Conservation (phyloP, 2,329 filamentous ascomycete species). For the Cytospora chrysosperma region DNA sequence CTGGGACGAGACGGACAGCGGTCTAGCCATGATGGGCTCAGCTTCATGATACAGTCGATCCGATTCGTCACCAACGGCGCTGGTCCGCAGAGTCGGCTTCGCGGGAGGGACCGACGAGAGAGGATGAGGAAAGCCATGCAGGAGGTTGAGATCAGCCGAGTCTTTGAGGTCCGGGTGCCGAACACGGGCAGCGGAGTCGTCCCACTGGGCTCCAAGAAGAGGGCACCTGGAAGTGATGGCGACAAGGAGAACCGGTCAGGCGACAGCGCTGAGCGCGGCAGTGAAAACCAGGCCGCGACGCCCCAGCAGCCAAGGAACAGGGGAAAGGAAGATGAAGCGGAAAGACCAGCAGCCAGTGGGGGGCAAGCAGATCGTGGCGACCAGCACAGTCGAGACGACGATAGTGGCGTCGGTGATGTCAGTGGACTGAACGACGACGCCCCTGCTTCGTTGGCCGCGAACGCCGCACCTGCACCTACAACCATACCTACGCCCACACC, state of each 20-base stretch:
- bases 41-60: conserved; percentile 78
- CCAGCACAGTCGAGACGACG: conserved; percentile 21
- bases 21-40: conserved; percentile 75
- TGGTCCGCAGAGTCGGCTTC: conserved; percentile 53
- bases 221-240: conserved; percentile 18
- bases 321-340: conserved; percentile 1
- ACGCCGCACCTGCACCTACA: not conserved
- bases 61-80: conserved; percentile 82
- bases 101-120: conserved; percentile 55
- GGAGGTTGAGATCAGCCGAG: conserved; percentile 45
- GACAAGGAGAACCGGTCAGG: conserved; percentile 23
- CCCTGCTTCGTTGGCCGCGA: not conserved
- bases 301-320: conserved; percentile 2
- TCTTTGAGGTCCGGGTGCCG: conserved; percentile 32
- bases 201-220: conserved; percentile 8
- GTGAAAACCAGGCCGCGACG: not conserved
- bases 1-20: conserved; percentile 41
- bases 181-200: conserved; percentile 19
- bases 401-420: conserved; percentile 24
- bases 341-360: not conserved
- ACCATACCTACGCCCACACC: not conserved
- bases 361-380: conserved; percentile 10
- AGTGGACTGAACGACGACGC: conserved; percentile 15
- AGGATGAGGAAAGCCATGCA: conserved; percentile 56
- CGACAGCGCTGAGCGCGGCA: not conserved